These are phyloP conservation scores for Triticum monococcum DNA, from an alignment of 176 grass and related monocot genomes.

Conservation along the genomic window DNA sequence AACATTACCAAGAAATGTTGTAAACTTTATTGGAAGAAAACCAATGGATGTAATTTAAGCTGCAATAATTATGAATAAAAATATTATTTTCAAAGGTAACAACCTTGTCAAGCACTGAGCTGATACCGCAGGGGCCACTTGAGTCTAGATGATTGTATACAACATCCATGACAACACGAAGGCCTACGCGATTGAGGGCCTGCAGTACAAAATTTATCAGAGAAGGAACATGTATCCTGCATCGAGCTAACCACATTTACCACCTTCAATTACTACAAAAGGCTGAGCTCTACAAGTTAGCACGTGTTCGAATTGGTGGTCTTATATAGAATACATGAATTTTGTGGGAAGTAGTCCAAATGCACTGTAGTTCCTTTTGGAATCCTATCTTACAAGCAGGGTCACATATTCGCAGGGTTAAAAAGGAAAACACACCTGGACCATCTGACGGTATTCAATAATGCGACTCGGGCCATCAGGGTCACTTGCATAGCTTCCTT, in stretches of 20 bases:
- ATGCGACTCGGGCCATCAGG: constrained; percentile 83
- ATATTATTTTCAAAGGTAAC: constrained; percentile 12
- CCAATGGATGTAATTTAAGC: not conserved
- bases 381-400: not conserved
- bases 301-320: not conserved
- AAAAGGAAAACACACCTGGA: constrained; percentile 58
- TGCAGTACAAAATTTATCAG: constrained; percentile 48
- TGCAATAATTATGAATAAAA: not conserved
- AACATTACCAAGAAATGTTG: not conserved
- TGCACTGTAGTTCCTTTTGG: not conserved
- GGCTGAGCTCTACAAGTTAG: not conserved
- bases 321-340: constrained; percentile 11
- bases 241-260: not conserved
- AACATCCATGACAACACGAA: constrained; percentile 84
- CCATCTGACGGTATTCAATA: constrained; percentile 84
- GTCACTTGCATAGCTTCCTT: constrained; percentile 90
- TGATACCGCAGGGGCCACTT: constrained; percentile 64
- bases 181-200: constrained; percentile 70
- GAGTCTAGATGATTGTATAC: constrained; percentile 92
- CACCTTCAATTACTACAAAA: not conserved
- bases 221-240: constrained; percentile 19
- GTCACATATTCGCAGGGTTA: constrained; percentile 6
- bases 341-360: not conserved
- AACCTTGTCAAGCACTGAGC: constrained; percentile 94
- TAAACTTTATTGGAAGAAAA: constrained; percentile 7